These are phyloP conservation scores for Parmales sp. DNA, from an alignment of 108 stramenopile species.

Conservation along the genomic window DNA sequence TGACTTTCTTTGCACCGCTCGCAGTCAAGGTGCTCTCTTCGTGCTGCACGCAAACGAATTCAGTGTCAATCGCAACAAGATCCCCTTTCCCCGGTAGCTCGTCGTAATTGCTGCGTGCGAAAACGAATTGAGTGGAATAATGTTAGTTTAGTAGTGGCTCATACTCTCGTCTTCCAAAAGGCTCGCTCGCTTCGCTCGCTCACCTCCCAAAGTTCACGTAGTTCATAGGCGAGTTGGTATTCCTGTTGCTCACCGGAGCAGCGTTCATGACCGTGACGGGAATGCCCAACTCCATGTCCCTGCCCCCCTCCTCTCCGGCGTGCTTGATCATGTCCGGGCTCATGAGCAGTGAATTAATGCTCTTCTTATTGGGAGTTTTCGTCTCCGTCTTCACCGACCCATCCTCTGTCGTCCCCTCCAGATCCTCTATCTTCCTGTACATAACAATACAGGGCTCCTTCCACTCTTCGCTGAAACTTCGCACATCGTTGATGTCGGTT, in stretches of 20 bases:
- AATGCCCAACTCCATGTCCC: background rate
- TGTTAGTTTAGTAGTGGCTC: too few relatives aligned
- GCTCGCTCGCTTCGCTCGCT: too few relatives aligned
- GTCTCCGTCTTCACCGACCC: background rate
- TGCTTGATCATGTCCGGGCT: slow-evolving; percentile 16
- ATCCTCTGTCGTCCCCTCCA: too few relatives aligned
- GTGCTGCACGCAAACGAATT: slow-evolving; percentile 75
- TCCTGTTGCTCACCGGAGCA: background rate
- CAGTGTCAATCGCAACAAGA: slow-evolving; percentile 75
- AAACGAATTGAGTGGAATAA: too few relatives aligned
- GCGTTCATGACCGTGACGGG: slow-evolving; percentile 1
- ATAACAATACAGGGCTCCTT: slow-evolving; percentile 63
- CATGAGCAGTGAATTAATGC: slow-evolving; percentile 4
- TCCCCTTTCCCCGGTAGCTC: slow-evolving; percentile 48
- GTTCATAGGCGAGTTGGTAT: background rate
- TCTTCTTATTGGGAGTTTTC: background rate
- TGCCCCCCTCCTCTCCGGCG: background rate
- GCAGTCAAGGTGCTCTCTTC: slow-evolving; percentile 59
- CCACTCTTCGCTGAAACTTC: slow-evolving; percentile 56
- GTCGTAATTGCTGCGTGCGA: background rate
- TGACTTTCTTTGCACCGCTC: slow-evolving; percentile 63
- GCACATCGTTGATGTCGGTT: slow-evolving; percentile 51
- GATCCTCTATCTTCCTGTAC: slow-evolving; percentile 29
- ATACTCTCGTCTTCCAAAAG: too few relatives aligned
- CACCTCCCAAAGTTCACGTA: background rate